Base-by-base conservation (phyloP, 495 filamentous ascomycete genomes). In the Penicillium lagena region DNA sequence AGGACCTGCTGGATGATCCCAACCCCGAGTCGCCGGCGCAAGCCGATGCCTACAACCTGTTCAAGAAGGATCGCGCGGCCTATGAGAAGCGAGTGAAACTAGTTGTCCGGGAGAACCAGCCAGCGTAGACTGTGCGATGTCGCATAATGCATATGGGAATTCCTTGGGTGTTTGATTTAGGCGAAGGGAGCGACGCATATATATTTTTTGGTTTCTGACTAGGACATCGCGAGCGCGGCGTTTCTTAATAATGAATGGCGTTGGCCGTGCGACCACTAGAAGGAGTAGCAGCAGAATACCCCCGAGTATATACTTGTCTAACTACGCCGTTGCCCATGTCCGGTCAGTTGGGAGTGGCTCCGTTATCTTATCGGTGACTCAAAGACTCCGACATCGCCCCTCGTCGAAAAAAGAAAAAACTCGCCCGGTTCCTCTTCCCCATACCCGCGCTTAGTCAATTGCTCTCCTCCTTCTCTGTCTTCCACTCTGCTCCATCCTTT, bases 1-100 rank as follows among this genome's bases (percentile, higher is more conserved):
- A 99, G 64, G 90, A 95, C 55, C 77, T 99, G 7, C 77, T 99
- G 7, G 81, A 99, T 57, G 90, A 97, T 55, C 94, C 94, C 13
- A 99, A 99, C 59, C 94, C 94, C 0, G 93, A 97, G 35, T 95
- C 89, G 1, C 93, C 93, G 2, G 93, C 93, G 3, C 93, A 99
- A 66, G 93, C 91, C 11, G 93, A 99, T 49, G 93, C 93, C 8
- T 99, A 96, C 67, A 95, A 95, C 56, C 78, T 97, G 30, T 97
- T 89, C 64, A 95, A 95, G 73, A 90, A 86, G 63, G 94, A 99
- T 57, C 76, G 81, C 17, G 64, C 67, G 9, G 89, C 89, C 15
- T 99, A 99, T 58, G 89, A 97, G 59, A 83, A 77, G 63, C 86
- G 87, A 45, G 82, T 99, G 15, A 82, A 79, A 60, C 81, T 87